Percentiles rank a stretch among this genome's conserved stretches.
Evolutionary conservation across 805 yeast genomes (phyloP).

Genomic region (Pichia ethanolica): DNA sequence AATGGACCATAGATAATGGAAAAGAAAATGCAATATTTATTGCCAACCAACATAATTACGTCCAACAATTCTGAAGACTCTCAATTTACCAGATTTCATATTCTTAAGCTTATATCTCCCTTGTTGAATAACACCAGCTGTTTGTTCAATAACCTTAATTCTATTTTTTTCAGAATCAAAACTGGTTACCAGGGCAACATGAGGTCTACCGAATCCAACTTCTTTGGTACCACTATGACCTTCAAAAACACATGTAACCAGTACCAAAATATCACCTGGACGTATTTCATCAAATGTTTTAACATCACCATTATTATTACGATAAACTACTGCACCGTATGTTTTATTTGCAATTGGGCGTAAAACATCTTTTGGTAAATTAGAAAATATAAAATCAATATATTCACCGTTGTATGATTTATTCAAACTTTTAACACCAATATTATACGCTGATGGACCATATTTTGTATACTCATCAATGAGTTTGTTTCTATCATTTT

Average conservation of each 20-base stretch:
- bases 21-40: background rate
- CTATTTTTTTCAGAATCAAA: conserved; percentile 70
- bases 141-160: conserved; percentile 58
- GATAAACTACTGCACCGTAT: conserved; percentile 67
- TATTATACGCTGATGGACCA: conserved; percentile 44
- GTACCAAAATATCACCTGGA: conserved; percentile 80
- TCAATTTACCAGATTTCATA: conserved; percentile 68
- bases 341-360: conserved; percentile 55
- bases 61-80: conserved; percentile 74
- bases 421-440: conserved; percentile 31
- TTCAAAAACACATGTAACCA: conserved; percentile 67
- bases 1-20: background rate
- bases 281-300: conserved; percentile 53
- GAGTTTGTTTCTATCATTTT: conserved; percentile 35
- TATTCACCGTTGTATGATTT: conserved; percentile 24
- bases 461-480: conserved; percentile 40
- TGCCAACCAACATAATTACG: conserved; percentile 70
- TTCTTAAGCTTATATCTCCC: conserved; percentile 64
- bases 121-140: conserved; percentile 42
- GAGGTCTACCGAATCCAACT: conserved; percentile 49
- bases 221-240: conserved; percentile 49
- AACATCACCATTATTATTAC: conserved; percentile 43
- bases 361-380: conserved; percentile 29
- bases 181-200: conserved; percentile 56
- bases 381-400: conserved; percentile 30